Conservation (phyloP, 768 basidiomycete species). For the Galerina sulciceps region DNA sequence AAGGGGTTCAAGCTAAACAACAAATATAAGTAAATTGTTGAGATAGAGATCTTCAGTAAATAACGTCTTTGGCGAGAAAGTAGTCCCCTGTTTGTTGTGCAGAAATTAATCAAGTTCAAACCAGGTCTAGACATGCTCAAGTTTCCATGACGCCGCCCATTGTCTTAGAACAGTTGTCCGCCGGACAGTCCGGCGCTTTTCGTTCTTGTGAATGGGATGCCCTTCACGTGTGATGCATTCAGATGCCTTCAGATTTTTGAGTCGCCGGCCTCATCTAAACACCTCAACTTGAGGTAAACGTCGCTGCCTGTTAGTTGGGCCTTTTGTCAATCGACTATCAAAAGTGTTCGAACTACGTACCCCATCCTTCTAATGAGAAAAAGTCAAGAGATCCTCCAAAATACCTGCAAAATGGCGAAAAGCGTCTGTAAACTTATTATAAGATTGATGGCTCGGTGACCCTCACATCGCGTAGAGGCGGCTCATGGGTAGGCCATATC, state of each 20-base stretch:
- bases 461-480: constrained; percentile 66
- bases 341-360: constrained; percentile 38
- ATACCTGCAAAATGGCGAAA: constrained; percentile 49
- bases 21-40: too few species aligned
- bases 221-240: too few species aligned
- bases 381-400: constrained; percentile 88
- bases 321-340: constrained; percentile 5
- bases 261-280: constrained; percentile 53
- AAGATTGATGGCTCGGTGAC: neutral
- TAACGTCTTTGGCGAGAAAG: too few species aligned
- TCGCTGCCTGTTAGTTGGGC: constrained; percentile 41
- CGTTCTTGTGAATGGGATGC: too few species aligned
- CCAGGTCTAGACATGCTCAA: too few species aligned
- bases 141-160: too few species aligned
- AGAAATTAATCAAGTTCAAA: too few species aligned
- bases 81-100: too few species aligned
- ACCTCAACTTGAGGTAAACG: constrained; percentile 53
- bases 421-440: neutral
- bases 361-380: constrained; percentile 84
- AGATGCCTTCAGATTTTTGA: constrained; percentile 16
- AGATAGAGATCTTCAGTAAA: too few species aligned
- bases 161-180: too few species aligned
- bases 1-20: too few species aligned
- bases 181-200: too few species aligned
- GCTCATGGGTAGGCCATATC: constrained; percentile 87